phyloP scores from a whole-genome alignment of 345 rosid genomes.

The Salix viminalis region DNA sequence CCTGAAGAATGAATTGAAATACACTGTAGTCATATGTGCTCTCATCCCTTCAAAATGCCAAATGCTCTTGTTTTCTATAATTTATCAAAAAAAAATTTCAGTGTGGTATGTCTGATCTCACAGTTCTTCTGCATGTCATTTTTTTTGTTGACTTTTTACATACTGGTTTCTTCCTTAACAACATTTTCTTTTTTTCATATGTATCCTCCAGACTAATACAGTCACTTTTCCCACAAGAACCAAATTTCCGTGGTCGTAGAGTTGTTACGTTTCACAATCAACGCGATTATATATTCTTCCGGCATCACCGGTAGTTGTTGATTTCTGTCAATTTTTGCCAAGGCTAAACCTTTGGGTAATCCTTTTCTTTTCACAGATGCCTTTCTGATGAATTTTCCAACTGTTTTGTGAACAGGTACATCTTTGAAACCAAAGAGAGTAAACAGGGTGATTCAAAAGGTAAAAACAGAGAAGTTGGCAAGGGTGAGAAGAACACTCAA shows the following conservation, averaged over 20 bases:
- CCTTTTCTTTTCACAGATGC: neutral
- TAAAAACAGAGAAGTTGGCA: conserved; percentile 40
- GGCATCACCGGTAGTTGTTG: conserved; percentile 75
- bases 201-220: conserved; percentile 54
- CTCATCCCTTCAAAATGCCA: neutral
- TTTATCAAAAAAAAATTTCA: neutral
- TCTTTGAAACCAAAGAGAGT: conserved; percentile 66
- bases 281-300: conserved; percentile 85
- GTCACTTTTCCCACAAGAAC: conserved; percentile 81
- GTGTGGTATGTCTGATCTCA: neutral
- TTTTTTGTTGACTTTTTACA: neutral
- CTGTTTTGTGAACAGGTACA: conserved; percentile 43
- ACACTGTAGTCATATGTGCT: neutral
- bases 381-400: neutral
- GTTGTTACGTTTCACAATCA: conserved; percentile 97
- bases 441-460: conserved; percentile 47
- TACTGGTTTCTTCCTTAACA: neutral
- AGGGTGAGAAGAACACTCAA: conserved; percentile 35
- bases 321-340: neutral
- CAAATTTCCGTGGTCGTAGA: conserved; percentile 78
- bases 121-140: neutral
- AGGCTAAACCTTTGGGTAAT: neutral
- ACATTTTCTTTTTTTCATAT: conserved; percentile 2
- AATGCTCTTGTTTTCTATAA: neutral
- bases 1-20: neutral